A percentile compares a stretch with the other conserved stretches of the same genome.
phyloP scores from a whole-genome alignment of 208 protist genomes.

The Leishmania guyanensis region DNA sequence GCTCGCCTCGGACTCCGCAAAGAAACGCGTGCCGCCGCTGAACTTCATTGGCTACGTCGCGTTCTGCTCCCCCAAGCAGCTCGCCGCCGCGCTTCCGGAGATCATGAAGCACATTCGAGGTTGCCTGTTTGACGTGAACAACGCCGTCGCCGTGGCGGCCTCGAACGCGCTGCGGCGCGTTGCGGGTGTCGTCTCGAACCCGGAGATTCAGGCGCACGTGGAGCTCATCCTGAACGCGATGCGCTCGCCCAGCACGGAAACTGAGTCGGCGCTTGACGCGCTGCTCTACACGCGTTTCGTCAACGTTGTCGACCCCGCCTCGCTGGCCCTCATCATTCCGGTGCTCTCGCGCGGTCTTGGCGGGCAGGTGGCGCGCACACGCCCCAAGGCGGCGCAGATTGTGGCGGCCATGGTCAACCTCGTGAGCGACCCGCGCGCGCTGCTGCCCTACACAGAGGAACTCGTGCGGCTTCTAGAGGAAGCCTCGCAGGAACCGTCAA shows the following conservation, averaged over 20 bases:
- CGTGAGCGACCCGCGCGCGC: slow-evolving; percentile 77
- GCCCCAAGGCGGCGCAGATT: slow-evolving; percentile 93
- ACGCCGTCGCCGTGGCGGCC: slow-evolving; percentile 76
- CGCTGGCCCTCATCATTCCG: slow-evolving; percentile 92
- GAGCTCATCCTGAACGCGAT: slow-evolving; percentile 89
- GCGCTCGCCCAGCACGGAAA: slow-evolving; percentile 87
- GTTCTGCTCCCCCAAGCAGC: slow-evolving; percentile 91
- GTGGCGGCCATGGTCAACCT: slow-evolving; percentile 89
- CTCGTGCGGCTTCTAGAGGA: slow-evolving; percentile 87
- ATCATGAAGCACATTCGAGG: slow-evolving; percentile 90
- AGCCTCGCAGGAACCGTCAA: slow-evolving; percentile 81
- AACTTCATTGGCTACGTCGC: slow-evolving; percentile 93
- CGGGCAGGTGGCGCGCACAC: slow-evolving; percentile 66
- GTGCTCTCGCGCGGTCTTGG: slow-evolving; percentile 86
- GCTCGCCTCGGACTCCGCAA: slow-evolving; percentile 78
- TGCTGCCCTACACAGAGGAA: slow-evolving; percentile 87
- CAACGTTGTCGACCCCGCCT: slow-evolving; percentile 92
- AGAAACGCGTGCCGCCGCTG: slow-evolving; percentile 82
- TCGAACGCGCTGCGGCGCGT: slow-evolving; percentile 87
- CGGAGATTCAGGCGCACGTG: slow-evolving; percentile 92
- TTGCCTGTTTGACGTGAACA: slow-evolving; percentile 91
- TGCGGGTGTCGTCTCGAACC: slow-evolving; percentile 90
- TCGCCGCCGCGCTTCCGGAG: slow-evolving; percentile 85
- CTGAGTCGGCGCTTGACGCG: slow-evolving; percentile 88
- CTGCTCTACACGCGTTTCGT: slow-evolving; percentile 94